Percentiles rank a stretch among this genome's conserved stretches.
These are phyloP conservation scores for Lodderomyces pseudojiufengensis DNA, from an alignment of 1,139 yeast genomes.

Conservation along the genomic window DNA sequence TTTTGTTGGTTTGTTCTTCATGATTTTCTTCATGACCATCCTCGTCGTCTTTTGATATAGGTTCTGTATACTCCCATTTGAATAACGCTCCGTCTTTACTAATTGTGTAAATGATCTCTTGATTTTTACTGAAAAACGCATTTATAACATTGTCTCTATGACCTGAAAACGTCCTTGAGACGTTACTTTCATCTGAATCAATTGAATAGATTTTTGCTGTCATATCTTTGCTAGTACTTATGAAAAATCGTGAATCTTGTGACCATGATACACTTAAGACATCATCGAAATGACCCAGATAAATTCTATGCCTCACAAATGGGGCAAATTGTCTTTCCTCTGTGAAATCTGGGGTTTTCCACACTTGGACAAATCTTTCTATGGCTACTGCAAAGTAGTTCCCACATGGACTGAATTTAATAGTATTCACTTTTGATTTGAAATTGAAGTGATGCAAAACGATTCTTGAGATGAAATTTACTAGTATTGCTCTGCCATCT, in stretches of 20 bases:
- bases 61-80: slow-evolving; percentile 79
- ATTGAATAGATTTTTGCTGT: slow-evolving; percentile 86
- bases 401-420: slow-evolving; percentile 89
- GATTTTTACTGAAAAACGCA: slow-evolving; percentile 82
- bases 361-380: slow-evolving; percentile 80
- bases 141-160: slow-evolving; percentile 85
- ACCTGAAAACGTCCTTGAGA: slow-evolving; percentile 85
- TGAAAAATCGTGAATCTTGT: slow-evolving; percentile 78
- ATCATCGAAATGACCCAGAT: slow-evolving; percentile 90
- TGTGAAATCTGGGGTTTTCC: slow-evolving; percentile 82
- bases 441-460: slow-evolving; percentile 96
- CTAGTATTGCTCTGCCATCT: slow-evolving; percentile 91
- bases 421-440: slow-evolving; percentile 68
- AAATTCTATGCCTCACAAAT: slow-evolving; percentile 82
- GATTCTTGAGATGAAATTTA: slow-evolving; percentile 75
- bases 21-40: slow-evolving; percentile 34
- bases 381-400: slow-evolving; percentile 80
- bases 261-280: slow-evolving; percentile 84
- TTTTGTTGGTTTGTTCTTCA: slow-evolving; percentile 17
- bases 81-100: slow-evolving; percentile 95
- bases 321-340: slow-evolving; percentile 92
- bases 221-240: slow-evolving; percentile 86
- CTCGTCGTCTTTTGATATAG: slow-evolving; percentile 35
- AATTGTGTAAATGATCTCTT: slow-evolving; percentile 84
- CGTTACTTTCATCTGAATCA: slow-evolving; percentile 67